A percentile compares a stretch with the other conserved stretches of the same genome.
phyloP scores from a whole-genome alignment of 192 early-diverging fungal genomes.

The Geosiphon pyriformis region DNA sequence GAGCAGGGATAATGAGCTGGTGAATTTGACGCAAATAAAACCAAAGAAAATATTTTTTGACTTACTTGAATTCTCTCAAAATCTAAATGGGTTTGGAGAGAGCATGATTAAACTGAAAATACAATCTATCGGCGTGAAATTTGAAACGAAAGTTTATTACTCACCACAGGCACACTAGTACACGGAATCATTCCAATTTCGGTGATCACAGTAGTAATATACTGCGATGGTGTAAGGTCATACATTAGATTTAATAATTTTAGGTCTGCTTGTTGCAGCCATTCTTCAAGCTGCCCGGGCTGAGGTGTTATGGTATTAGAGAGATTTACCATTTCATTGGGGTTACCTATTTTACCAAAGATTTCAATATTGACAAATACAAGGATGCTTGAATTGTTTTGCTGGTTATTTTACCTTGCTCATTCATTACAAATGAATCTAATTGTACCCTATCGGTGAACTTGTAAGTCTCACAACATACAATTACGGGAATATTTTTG shows the following conservation, averaged over 20 bases:
- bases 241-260: constrained; percentile 87
- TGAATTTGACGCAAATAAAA: too few relatives aligned
- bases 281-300: constrained; percentile 41
- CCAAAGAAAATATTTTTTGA: too few relatives aligned
- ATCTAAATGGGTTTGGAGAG: constrained; percentile 10
- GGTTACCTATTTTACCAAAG: constrained; percentile 22
- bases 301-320: constrained; percentile 16
- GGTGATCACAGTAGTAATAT: constrained; percentile 83
- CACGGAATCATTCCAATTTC: constrained; percentile 90
- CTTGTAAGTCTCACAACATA: constrained; percentile 93
- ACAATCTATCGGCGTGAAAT: constrained; percentile 1
- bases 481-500: constrained; percentile 90
- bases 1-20: too few relatives aligned
- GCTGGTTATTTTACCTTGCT: constrained; percentile 57
- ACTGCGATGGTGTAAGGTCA: constrained; percentile 93
- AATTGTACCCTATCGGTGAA: constrained; percentile 88
- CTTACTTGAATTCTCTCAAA: constrained; percentile 5
- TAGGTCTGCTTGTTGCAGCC: constrained; percentile 72
- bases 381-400: not conserved
- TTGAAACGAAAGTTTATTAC: not conserved
- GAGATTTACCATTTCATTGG: constrained; percentile 73
- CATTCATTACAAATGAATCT: constrained; percentile 96
- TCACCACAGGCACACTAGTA: constrained; percentile 78
- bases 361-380: not conserved
- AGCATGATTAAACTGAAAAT: constrained; percentile 29